A percentile compares a stretch with the other conserved stretches of the same genome.
phyloP scores from a whole-genome alignment of 202 grass and related monocot genomes.

The Sporobolus alterniflorus region DNA sequence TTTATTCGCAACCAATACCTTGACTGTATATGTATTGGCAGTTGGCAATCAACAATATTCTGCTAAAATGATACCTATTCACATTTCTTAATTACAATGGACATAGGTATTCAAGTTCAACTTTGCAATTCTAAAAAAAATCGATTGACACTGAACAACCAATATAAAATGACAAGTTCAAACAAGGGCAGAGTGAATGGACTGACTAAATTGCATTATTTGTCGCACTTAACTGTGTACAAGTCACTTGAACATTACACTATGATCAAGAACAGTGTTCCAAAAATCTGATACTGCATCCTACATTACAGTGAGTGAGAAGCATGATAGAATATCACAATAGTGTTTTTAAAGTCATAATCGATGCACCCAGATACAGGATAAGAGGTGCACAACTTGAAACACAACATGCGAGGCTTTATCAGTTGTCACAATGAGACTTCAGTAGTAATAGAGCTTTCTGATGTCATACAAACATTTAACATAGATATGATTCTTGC shows the following conservation, averaged over 20 bases:
- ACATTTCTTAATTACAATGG: neutral
- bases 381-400: neutral
- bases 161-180: neutral
- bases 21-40: too few species aligned
- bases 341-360: neutral
- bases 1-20: neutral
- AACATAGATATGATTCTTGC: neutral
- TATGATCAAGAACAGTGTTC: neutral
- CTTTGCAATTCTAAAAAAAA: neutral
- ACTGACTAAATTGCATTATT: neutral
- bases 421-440: neutral
- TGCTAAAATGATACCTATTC: too few species aligned
- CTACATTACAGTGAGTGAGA: neutral
- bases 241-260: too few species aligned
- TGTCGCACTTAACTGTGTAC: neutral
- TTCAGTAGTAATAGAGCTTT: neutral
- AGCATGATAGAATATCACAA: neutral
- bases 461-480: neutral
- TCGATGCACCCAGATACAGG: neutral
- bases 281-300: neutral
- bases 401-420: neutral
- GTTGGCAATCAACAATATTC: too few species aligned
- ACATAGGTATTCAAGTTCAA: neutral
- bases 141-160: neutral
- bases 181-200: neutral